phyloP scores from a whole-genome alignment of 2,329 filamentous ascomycete genomes.

The Paracamarosporium sp. region DNA sequence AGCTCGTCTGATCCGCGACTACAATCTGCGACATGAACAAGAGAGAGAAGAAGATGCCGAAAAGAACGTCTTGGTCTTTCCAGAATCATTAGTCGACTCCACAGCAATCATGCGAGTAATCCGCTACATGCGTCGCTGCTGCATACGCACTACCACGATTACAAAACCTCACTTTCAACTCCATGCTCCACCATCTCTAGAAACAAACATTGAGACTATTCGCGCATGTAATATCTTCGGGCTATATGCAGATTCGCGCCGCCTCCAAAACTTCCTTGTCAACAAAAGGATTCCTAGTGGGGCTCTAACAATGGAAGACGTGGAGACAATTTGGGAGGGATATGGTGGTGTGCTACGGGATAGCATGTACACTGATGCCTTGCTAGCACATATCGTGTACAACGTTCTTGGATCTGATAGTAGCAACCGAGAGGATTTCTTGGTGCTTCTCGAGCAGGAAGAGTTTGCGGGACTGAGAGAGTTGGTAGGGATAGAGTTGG shows the following conservation, averaged over 20 bases:
- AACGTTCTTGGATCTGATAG: neutral
- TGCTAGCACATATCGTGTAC: neutral
- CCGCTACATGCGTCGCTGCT: conserved; percentile 3
- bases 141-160: neutral
- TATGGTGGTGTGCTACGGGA: neutral
- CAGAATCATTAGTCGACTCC: neutral
- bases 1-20: neutral
- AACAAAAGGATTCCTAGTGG: neutral
- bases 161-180: conserved; percentile 3
- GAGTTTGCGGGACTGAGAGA: neutral
- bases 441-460: neutral
- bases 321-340: conserved; percentile 1
- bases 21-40: neutral
- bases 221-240: neutral
- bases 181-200: neutral
- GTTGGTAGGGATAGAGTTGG: neutral
- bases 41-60: neutral
- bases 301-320: neutral
- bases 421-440: neutral
- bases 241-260: neutral
- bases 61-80: neutral
- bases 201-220: conserved; percentile 2
- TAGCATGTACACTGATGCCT: neutral
- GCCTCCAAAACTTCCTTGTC: neutral
- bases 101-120: neutral